Base-by-base conservation (phyloP, 1,284 basidiomycete species). In the Rhizoctonia solani region DNA sequence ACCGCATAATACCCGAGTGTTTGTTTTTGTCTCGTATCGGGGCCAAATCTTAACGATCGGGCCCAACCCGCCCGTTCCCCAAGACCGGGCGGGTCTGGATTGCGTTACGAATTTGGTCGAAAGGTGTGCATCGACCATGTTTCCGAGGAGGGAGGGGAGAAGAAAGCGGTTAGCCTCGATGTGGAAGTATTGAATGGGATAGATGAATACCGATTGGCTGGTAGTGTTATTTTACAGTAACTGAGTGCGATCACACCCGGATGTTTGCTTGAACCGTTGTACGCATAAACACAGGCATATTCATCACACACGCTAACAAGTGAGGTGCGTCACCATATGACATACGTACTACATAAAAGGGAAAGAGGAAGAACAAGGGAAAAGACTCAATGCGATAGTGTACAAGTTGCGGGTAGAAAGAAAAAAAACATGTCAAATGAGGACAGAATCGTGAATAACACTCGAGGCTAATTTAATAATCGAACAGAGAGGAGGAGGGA, bases 301-400 rank as follows among this genome's bases (percentile, higher is more conserved):
- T n/a, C n/a, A n/a, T n/a, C n/a, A 16, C 41, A 21, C 14, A 5
- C 41, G 16, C 16, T 4, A n/a, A 5, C 8, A 14, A 49, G 46
- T 23, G 25, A 49, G 25, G 25, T 13, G n/a, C 11, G 41, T 54
- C 61, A 41, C 53, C 39, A 66, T 66, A 66, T 66, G 49, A 54
- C 52, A 66, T 66, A 54, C 50, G 52, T 54, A 66, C 61, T 53
- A 66, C 61, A 66, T 66, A 66, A 52, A 66, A 32, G 3, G 46
- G 21, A 16, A 49, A 21, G 25, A 5, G 23, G 25, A 25, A 49
- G 8, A 39, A 41, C 23, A 52, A 32, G 25, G 52, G 9, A 59
- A 59, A 25, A 37, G n/a, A 30, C 3, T 44, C 61, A 46, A 8
- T n/a, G 23, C 46, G 37, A 50, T 54, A 16, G 4, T 16, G 52